These are phyloP conservation scores for Globisporangium spiculum DNA, from an alignment of 352 stramenopile genomes.

Conservation along the genomic window DNA sequence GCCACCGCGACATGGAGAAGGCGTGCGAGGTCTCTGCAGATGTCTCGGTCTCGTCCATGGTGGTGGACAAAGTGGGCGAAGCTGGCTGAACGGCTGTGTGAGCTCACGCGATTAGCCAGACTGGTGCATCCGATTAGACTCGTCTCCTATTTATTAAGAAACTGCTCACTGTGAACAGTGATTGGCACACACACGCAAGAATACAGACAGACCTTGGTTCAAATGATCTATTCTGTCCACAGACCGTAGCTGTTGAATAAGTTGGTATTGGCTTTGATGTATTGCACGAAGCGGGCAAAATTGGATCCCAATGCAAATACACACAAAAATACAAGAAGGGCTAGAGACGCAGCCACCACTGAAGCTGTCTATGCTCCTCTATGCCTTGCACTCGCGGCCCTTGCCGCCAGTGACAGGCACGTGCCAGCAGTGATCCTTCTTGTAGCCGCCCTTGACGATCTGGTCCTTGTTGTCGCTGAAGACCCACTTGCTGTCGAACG, in stretches of 20 bases:
- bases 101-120: not conserved
- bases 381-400: conserved; percentile 56
- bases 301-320: not conserved
- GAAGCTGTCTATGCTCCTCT: not conserved
- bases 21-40: not conserved
- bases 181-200: not conserved
- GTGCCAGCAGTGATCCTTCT: conserved; percentile 86
- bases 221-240: not conserved
- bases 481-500: conserved; percentile 75
- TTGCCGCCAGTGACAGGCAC: conserved; percentile 65
- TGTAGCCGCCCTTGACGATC: conserved; percentile 74
- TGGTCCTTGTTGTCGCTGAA: conserved; percentile 76
- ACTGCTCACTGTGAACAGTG: too few species aligned
- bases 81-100: not conserved
- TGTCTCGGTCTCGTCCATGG: conserved; percentile 7
- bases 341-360: too few species aligned
- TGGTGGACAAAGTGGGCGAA: not conserved
- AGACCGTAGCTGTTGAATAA: not conserved
- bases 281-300: not conserved
- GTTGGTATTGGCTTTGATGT: not conserved
- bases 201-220: not conserved
- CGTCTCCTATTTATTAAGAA: too few species aligned
- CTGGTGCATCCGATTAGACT: too few species aligned
- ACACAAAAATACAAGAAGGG: not conserved
- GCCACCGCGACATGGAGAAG: not conserved